Base-by-base conservation (phyloP, 2,329 filamentous ascomycete genomes). In the Exophiala sp. region DNA sequence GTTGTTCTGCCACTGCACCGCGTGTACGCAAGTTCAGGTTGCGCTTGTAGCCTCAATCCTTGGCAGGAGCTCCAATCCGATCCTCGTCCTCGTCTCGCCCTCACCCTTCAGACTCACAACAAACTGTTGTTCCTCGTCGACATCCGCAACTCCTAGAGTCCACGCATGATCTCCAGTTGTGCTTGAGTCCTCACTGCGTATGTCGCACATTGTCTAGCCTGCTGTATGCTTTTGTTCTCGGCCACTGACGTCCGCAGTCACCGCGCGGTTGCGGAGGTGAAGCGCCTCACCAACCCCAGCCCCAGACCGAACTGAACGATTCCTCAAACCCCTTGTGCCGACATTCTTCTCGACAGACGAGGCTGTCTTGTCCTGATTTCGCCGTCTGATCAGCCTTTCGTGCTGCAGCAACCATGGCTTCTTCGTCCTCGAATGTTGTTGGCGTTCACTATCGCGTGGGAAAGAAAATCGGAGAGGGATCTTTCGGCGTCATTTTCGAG, bases 401-500 rank as follows among this genome's bases (percentile, higher is more conserved):
- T 37, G 6, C 13, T 19, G 14, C 34, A 18, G 30, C 21, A 24
- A 48, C 23, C 29, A 93, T 93, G 88, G 82, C 88, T 52, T 90
- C 87, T 58, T 88, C 86, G 53, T 93, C 88, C 58, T 95, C 89
- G 56, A 97, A 97, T 73, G 93, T 98, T 62, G 93, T 97, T 65
- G 93, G 93, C 68, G 93, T 98, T 61, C 93, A 98, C 75, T 98
- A 98, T 73, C 82, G 93, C 60, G 93, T 98, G 60, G 93, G 93
- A 64, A 97, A 97, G 81, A 98, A 98, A 77, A 97, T 98, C 63
- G 93, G 93, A 69, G 93, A 97, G 80, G 91, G 91, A 59, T 95
- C 89, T 32, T 97, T 97, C 66, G 91, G 91, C 76, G 93, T 97
- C 63, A 96, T 97, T 67, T 97, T 97, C 66, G 93, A 97, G 73